These are phyloP conservation scores for Blastobotrys ciferrii DNA, from an alignment of 1,139 yeast species.

Conservation along the genomic window DNA sequence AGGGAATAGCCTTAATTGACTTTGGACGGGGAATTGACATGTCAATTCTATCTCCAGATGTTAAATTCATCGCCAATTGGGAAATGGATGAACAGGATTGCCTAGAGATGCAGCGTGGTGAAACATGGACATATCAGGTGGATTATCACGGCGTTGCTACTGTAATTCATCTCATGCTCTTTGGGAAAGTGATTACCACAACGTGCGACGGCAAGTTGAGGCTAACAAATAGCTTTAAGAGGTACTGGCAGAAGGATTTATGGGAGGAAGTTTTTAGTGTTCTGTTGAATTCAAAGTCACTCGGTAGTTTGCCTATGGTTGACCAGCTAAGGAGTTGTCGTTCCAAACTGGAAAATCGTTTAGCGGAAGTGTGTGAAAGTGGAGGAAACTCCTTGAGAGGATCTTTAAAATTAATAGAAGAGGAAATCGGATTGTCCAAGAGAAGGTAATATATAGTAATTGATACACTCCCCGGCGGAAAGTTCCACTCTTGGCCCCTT, in stretches of 20 bases:
- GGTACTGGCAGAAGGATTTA: slow-evolving; percentile 74
- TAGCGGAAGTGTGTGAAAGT: slow-evolving; percentile 36
- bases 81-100: slow-evolving; percentile 72
- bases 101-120: slow-evolving; percentile 60
- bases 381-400: slow-evolving; percentile 27
- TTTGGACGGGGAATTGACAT: slow-evolving; percentile 83
- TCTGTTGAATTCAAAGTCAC: slow-evolving; percentile 56
- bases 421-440: slow-evolving; percentile 12
- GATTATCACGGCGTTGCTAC: slow-evolving; percentile 87
- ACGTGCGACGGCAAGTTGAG: slow-evolving; percentile 30
- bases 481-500: too few species aligned
- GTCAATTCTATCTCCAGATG: slow-evolving; percentile 48
- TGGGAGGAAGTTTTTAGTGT: slow-evolving; percentile 71
- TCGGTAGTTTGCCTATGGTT: slow-evolving; percentile 44
- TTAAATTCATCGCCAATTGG: slow-evolving; percentile 62
- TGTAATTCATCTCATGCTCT: slow-evolving; percentile 67
- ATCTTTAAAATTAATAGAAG: slow-evolving; percentile 25
- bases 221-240: slow-evolving; percentile 51
- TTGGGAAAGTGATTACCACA: slow-evolving; percentile 47
- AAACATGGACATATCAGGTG: slow-evolving; percentile 76
- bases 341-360: slow-evolving; percentile 45
- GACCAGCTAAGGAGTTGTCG: slow-evolving; percentile 42
- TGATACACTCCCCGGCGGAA: too few species aligned
- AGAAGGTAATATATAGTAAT: slow-evolving; percentile 5
- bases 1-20: slow-evolving; percentile 70